Evolutionary conservation across 441 rosid species (phyloP), one percentile per base, ranked within the genome.

Genomic region (Manihot esculenta): DNA sequence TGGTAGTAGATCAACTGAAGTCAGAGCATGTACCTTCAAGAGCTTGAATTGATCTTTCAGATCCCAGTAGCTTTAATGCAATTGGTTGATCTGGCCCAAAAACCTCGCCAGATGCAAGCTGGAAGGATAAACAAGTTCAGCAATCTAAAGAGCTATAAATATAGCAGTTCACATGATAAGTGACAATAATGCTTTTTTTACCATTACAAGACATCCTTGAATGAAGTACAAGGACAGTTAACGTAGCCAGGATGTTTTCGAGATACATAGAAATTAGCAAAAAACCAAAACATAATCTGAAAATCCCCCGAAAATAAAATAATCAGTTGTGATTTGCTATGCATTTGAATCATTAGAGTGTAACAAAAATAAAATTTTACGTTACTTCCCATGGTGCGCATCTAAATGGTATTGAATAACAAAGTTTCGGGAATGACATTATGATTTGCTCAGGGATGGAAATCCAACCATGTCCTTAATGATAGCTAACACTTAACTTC

Each of bases 31-130:
- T 77, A 84, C 99, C 97, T 92, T 94, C 99, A 35, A 94, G 96
- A 74, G 99, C 98, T 79, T 88, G 91, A 38, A 86, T 55, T 59
- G 97, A 92, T 70, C 91, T 92, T 75, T 90, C 98, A 26, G 98
- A 94, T 76, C 99, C 99, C 77, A 94, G 77, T 33, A 92, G 86
- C 74, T 90, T 89, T 83, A 92, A 83, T 27, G 98, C 92, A 61
- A 92, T 79, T 8, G 96, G 99, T 76, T 94, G 98, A 77, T 94
- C 85, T 58, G 84, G 89, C 47, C 99, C 99, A 64, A 94, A 90
- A 72, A 94, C 98, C 79, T 81, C 88, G 64, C 99, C 99, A 56
- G 97, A 86, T 48, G 99, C 99, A 77, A 94, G 91, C 99, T 94
- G 82, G 62, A 62, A 69, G 50, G 73, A 70, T 4, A 14, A 68